Conservation (phyloP, 306 rosid species). For the Prunus padus region DNA sequence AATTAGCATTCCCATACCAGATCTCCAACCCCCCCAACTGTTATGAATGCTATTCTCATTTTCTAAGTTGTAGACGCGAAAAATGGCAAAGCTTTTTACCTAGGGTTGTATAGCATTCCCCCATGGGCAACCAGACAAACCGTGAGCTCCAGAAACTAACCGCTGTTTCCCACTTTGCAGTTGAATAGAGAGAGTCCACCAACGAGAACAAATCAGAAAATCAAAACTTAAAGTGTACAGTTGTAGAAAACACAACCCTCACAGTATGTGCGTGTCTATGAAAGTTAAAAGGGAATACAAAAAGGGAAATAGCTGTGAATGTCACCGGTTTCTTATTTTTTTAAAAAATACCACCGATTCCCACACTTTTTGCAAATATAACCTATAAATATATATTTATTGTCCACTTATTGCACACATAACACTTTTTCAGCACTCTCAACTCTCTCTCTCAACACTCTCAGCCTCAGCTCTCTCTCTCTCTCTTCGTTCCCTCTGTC, state of each 20-base stretch:
- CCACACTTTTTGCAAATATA: too few relatives aligned
- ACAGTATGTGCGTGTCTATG: background rate
- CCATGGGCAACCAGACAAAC: slow-evolving; percentile 5
- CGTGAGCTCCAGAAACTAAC: slow-evolving; percentile 9
- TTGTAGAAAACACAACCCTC: background rate
- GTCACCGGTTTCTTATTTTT: too few relatives aligned
- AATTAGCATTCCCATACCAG: slow-evolving; percentile 4
- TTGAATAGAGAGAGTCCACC: background rate
- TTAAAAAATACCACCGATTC: too few relatives aligned
- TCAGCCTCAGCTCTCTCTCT: too few relatives aligned
- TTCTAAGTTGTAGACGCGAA: background rate
- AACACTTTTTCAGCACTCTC: too few relatives aligned
- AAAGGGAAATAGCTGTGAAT: too few relatives aligned
- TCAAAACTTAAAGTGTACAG: background rate
- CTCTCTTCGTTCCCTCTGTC: too few relatives aligned
- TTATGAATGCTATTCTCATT: background rate
- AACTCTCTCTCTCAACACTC: too few relatives aligned
- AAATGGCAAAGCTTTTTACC: background rate
- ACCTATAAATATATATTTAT: too few relatives aligned
- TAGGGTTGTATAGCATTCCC: background rate
- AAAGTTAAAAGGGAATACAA: too few relatives aligned
- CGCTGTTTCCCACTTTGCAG: slow-evolving; percentile 10
- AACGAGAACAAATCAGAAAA: background rate
- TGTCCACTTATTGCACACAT: too few relatives aligned
- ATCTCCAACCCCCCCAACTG: slow-evolving; percentile 2